A percentile compares a stretch with the other conserved stretches of the same genome.
phyloP scores from a whole-genome alignment of 768 basidiomycete genomes.

The Leccinum sublutescens region DNA sequence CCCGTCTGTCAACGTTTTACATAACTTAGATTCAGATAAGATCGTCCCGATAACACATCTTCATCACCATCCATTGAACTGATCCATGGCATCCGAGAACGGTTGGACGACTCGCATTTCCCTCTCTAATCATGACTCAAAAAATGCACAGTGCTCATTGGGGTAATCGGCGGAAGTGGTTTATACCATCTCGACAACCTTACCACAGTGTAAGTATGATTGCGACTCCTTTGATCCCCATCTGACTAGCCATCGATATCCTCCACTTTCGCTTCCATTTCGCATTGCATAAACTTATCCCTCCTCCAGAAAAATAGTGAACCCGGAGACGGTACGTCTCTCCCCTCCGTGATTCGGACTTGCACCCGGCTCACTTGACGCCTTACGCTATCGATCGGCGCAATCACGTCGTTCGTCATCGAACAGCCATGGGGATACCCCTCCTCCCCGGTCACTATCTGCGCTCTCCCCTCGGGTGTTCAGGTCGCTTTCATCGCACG shows the following conservation, averaged over 20 bases:
- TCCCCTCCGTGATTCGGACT: background rate
- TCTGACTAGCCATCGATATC: background rate
- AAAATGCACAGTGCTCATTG: conserved; percentile 60
- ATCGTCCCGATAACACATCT: background rate
- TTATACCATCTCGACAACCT: conserved; percentile 93
- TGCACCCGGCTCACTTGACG: background rate
- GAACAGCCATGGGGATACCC: conserved; percentile 89
- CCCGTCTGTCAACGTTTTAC: background rate
- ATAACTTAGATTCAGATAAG: background rate
- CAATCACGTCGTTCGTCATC: background rate
- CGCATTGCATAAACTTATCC: background rate
- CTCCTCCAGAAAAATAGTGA: conserved; percentile 63
- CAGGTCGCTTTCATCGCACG: conserved; percentile 88
- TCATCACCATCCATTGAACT: background rate
- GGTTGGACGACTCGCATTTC: background rate
- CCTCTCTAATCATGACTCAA: background rate
- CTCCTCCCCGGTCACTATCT: conserved; percentile 90
- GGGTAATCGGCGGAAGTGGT: conserved; percentile 90
- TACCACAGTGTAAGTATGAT: conserved; percentile 68
- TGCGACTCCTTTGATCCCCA: background rate
- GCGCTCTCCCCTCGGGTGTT: conserved; percentile 76
- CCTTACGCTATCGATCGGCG: too few species aligned
- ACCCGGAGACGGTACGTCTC: conserved; percentile 72
- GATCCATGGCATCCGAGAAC: conserved; percentile 17
- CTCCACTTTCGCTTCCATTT: background rate